phyloP scores from a whole-genome alignment of 78 protist genomes.

The Dictyostelium brefeldianum region DNA sequence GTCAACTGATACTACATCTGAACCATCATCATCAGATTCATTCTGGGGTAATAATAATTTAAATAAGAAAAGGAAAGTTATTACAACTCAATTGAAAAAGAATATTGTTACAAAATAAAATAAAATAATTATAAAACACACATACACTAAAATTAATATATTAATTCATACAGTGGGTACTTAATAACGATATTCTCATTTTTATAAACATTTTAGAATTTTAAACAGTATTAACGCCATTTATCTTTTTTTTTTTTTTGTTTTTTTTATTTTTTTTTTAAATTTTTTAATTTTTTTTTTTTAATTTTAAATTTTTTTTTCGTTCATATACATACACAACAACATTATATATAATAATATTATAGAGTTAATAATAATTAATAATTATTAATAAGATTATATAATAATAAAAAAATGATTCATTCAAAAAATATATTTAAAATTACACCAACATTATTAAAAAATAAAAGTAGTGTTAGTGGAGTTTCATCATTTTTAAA shows the following conservation, averaged over 20 bases:
- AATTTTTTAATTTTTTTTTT: not conserved
- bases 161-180: too few relatives aligned
- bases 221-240: too few relatives aligned
- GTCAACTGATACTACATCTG: not conserved
- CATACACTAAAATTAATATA: too few relatives aligned
- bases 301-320: too few relatives aligned
- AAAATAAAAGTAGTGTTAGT: too few relatives aligned
- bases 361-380: too few relatives aligned
- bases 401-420: not conserved
- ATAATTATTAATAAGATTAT: not conserved
- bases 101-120: not conserved
- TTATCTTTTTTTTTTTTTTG: too few relatives aligned
- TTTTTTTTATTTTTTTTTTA: too few relatives aligned
- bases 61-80: slow-evolving; percentile 28
- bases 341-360: too few relatives aligned
- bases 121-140: not conserved
- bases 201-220: too few relatives aligned
- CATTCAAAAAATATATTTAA: not conserved
- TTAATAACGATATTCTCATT: too few relatives aligned
- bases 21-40: not conserved
- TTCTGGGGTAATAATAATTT: slow-evolving; percentile 33
- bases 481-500: not conserved
- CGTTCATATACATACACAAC: too few relatives aligned
- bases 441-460: not conserved
- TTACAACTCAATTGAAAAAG: not conserved